Base-by-base conservation (phyloP, 2,329 filamentous ascomycete genomes). In the Stachybotrys chartarum region DNA sequence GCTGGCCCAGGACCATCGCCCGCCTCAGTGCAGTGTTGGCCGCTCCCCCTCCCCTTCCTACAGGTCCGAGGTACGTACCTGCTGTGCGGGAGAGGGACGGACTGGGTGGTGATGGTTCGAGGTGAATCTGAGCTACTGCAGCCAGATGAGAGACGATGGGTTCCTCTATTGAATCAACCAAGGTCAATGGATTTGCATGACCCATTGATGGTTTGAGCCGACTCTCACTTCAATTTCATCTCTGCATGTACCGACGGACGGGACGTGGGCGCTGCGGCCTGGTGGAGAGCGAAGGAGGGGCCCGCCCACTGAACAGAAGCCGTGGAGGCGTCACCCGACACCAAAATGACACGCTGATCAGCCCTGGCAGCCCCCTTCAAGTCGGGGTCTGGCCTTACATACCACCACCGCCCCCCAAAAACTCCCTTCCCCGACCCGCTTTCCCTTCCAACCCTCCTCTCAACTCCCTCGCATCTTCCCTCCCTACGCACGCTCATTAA, bases 391-490 rank as follows among this genome's bases (percentile, higher is more conserved):
- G 8, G 4, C 5, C 48, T 32, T 32, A 50, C 30, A 50, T 50
- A 30, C 48, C 48, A 30, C 48, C 48, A 16, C 30, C 46, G n/a
- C 46, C 46, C 24, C 50, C 24, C 24, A 24, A 35, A 31, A 39
- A 17, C 50, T 39, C 35, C 50, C 32, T 42, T 51, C 32, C n/a
- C n/a, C 18, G 45, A 11, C 55, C 51, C 30, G 50, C 56, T 17
- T 52, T 39, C 16, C 54, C 58, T 17, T 54, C 52, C 7, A 56
- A 54, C 10, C 52, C 56, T 47, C 57, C 55, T 47, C 8, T 6
- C 8, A 24, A 24, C 24, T 47, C 45, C 45, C 45, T 42, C 35
- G 35, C 24, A 12, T 53, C 45, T n/a, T 10, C 51, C n/a, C 30
- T 53, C 51, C 30, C 31, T 42, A 47, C 45, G 17, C 8, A 47